Percentiles rank a stretch among this genome's conserved stretches.
Conservation (phyloP, 1,284 basidiomycete genomes). For the Cryptococcus neoformans region DNA sequence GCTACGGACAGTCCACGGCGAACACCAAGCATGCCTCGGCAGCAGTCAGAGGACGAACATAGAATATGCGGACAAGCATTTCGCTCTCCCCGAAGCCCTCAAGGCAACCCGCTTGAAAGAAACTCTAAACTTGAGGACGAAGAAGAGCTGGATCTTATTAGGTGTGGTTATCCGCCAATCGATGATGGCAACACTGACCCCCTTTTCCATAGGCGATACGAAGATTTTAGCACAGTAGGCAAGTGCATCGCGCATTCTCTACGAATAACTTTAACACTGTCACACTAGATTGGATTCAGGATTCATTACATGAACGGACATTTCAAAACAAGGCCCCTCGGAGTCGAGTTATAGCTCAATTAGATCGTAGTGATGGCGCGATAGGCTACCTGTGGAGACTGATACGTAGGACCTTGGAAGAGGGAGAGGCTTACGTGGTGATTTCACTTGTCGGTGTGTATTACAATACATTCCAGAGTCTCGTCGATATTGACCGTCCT, state of each 20-base stretch:
- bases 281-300: conserved; percentile 82
- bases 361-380: conserved; percentile 39
- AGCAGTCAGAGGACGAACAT: no score
- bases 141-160: conserved; percentile 19
- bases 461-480: neutral
- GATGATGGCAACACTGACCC: neutral
- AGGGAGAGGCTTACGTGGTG: conserved; percentile 35
- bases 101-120: no score
- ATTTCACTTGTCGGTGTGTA: conserved; percentile 75
- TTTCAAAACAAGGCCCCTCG: conserved; percentile 56
- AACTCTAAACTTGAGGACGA: conserved; percentile 3
- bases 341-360: conserved; percentile 47
- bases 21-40: no score
- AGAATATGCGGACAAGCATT: neutral
- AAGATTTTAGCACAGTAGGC: conserved; percentile 80
- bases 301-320: conserved; percentile 80
- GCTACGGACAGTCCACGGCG: no score
- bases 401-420: conserved; percentile 54
- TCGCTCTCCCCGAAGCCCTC: neutral
- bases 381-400: conserved; percentile 64
- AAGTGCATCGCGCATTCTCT: conserved; percentile 22
- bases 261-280: no score
- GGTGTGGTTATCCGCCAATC: no score
- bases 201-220: conserved; percentile 45
- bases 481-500: no score